Evolutionary conservation across 768 basidiomycete genomes (phyloP).

Genomic region (Pilatotrama ljubarskyi): DNA sequence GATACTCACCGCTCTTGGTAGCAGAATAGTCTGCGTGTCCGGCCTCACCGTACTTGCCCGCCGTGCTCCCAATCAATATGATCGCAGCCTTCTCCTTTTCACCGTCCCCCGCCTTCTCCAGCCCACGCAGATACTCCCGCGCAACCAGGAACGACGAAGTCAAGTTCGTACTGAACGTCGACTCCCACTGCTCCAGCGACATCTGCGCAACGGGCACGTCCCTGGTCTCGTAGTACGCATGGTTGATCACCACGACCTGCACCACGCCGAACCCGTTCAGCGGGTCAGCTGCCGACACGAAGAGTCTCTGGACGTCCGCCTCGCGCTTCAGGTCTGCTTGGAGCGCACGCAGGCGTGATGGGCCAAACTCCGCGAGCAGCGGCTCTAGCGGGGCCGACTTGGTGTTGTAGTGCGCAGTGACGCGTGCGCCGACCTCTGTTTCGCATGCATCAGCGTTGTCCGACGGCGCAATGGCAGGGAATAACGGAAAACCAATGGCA

Average conservation of each 20-base stretch:
- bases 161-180: constrained; percentile 60
- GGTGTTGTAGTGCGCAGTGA: constrained; percentile 72
- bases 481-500: background rate
- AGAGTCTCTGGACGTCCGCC: constrained; percentile 50
- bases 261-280: constrained; percentile 46
- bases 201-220: constrained; percentile 55
- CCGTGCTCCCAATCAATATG: constrained; percentile 67
- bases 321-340: constrained; percentile 66
- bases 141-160: constrained; percentile 68
- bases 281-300: constrained; percentile 35
- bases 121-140: constrained; percentile 55
- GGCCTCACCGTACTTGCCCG: constrained; percentile 73
- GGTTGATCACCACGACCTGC: constrained; percentile 62
- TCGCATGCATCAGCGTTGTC: background rate
- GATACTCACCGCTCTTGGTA: constrained; percentile 60
- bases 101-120: constrained; percentile 38
- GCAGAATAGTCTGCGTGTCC: constrained; percentile 67
- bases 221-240: constrained; percentile 51
- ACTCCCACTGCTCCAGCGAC: constrained; percentile 63
- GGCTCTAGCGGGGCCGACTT: constrained; percentile 44
- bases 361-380: constrained; percentile 40
- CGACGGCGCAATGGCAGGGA: background rate
- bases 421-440: constrained; percentile 69
- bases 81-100: constrained; percentile 58
- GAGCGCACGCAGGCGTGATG: constrained; percentile 33